These are phyloP conservation scores for Thyridium curvatum DNA, from an alignment of 2,329 filamentous ascomycete genomes.

Conservation along the genomic window DNA sequence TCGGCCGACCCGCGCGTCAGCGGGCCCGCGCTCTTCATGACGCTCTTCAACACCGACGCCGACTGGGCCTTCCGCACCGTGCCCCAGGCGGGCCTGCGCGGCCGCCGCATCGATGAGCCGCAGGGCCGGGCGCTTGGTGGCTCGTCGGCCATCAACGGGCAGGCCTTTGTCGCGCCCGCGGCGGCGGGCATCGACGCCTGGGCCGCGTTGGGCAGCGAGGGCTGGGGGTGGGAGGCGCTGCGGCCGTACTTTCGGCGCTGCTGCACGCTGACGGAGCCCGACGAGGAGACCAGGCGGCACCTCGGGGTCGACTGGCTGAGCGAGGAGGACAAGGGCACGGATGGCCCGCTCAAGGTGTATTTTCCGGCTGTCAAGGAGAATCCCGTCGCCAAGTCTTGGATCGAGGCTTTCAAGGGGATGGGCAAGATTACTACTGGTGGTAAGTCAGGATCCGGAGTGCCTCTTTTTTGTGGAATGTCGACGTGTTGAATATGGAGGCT, in stretches of 20 bases:
- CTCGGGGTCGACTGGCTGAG: too few species aligned
- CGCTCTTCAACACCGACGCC: conserved; percentile 15
- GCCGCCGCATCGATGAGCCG: conserved; percentile 5
- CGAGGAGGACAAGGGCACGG: neutral
- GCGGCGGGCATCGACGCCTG: conserved; percentile 12
- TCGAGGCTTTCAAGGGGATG: conserved; percentile 12
- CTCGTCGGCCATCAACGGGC: conserved; percentile 15
- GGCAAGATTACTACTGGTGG: conserved; percentile 9
- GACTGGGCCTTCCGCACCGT: conserved; percentile 18
- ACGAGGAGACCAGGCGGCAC: conserved; percentile 6
- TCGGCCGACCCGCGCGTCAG: conserved; percentile 15
- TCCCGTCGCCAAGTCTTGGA: conserved; percentile 14
- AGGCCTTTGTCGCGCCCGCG: conserved; percentile 11
- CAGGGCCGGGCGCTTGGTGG: conserved; percentile 13
- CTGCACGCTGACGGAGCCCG: conserved; percentile 11
- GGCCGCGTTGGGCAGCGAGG: conserved; percentile 12
- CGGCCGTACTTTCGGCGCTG: conserved; percentile 9
- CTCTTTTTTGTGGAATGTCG: too few species aligned
- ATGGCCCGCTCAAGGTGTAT: conserved; percentile 12
- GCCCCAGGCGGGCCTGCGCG: conserved; percentile 11
- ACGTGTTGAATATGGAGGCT: too few species aligned
- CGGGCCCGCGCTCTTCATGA: conserved; percentile 16
- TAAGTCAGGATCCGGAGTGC: conserved; percentile 2
- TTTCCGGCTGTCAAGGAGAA: conserved; percentile 12
- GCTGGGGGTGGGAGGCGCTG: conserved; percentile 13